Conservation (phyloP, 192 early-diverging fungal species). For the Haplosporangium gracile region DNA sequence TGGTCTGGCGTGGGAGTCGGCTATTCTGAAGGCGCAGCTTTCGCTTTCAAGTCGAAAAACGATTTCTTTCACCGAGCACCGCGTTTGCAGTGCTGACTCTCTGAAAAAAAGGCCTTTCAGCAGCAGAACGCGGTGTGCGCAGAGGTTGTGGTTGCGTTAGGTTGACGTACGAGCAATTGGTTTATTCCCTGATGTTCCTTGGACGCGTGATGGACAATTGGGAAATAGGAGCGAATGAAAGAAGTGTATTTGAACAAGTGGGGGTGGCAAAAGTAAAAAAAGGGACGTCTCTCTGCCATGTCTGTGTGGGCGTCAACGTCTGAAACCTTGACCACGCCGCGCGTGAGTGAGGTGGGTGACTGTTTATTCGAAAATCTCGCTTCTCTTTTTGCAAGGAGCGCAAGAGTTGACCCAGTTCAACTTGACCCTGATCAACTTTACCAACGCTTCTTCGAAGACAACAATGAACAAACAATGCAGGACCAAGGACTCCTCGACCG, state of each 20-base stretch:
- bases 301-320: too few species aligned
- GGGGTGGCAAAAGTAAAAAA: too few species aligned
- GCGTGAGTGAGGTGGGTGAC: neutral
- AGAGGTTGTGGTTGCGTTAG: too few species aligned
- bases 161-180: too few species aligned
- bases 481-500: neutral
- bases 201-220: too few species aligned
- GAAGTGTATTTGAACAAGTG: neutral
- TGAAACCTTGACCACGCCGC: neutral
- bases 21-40: slow-evolving; percentile 9
- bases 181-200: too few species aligned
- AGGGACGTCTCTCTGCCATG: neutral
- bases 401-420: neutral
- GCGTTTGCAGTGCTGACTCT: neutral
- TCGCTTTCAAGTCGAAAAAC: neutral
- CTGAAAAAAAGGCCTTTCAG: too few species aligned
- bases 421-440: neutral
- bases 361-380: too few species aligned
- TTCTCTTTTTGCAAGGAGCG: too few species aligned
- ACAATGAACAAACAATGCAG: slow-evolving; percentile 32
- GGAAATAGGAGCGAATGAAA: too few species aligned
- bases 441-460: neutral
- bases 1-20: too few species aligned
- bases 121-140: too few species aligned
- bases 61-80: neutral